Base-by-base conservation (phyloP, 2,329 filamentous ascomycete species). In the Cladorrhinum sp. region DNA sequence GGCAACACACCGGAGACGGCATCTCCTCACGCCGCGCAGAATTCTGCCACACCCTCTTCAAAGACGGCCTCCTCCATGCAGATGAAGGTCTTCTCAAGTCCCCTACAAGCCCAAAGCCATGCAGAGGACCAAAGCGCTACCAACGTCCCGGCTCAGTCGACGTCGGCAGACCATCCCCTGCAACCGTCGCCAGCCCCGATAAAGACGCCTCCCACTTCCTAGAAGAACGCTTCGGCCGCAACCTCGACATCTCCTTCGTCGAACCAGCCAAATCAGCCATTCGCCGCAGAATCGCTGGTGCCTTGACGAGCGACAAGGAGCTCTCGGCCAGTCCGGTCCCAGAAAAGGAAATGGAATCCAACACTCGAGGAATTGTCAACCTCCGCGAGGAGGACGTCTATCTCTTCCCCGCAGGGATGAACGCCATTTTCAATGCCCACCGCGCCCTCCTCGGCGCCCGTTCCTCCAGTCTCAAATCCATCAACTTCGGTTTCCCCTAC, bases 401-500 rank as follows among this genome's bases (percentile, higher is more conserved):
- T 70, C 82, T 99, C 0, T 94, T 90, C 59, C 91, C 94, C 0
- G 88, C 85, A 46, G 95, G 95, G 39, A 99, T 99, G 93, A 97
- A 92, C 70, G 87, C 94, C 56, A 97, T 99, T 50, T 99, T 92
- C 77, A 92, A 91, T 68, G 83, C 90, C 0, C 95, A 99, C 72
- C 86, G 89, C 54, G 85, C 85, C 49, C 78, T 97, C 55, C 78
- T 94, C 64, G 78, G 80, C 56, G 81, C 85, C 0, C 84, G 87
- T 39, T 86, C 86, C 2, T 86, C 86, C 2, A 77, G 81, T 7
- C 72, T 84, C 62, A 90, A 91, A 74, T 96, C 92, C 73, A 86
- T 99, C 71, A 93, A 89, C 70, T 97, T 92, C 70, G 95, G 95
- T n/a, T 99, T 99, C 68, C 92, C 95, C 0, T 99, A 99, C 69